These are phyloP conservation scores for Tolypocladium paradoxum DNA, from an alignment of 2,329 filamentous ascomycete species.

Conservation along the genomic window DNA sequence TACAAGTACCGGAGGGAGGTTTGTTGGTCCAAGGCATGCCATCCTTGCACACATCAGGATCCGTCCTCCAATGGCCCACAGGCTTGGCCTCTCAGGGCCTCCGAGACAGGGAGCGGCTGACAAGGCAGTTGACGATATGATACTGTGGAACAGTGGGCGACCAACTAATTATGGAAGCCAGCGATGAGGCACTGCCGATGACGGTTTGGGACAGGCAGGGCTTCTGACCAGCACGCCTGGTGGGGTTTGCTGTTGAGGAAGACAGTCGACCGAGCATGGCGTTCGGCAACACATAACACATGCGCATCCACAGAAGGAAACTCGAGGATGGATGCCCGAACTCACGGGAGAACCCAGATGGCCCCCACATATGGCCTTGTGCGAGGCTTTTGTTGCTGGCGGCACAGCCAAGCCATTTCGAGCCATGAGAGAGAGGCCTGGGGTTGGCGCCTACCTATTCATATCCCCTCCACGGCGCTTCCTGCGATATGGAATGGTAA, in stretches of 20 bases:
- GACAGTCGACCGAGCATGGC: neutral
- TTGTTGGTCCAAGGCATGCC: neutral
- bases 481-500: neutral
- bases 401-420: neutral
- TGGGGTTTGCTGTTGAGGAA: neutral
- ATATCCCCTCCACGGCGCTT: neutral
- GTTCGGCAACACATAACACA: neutral
- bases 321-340: neutral
- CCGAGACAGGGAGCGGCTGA: neutral
- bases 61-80: neutral
- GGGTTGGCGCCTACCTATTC: neutral
- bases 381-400: slow-evolving; percentile 1
- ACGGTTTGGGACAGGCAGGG: neutral
- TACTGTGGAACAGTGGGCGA: neutral
- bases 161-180: neutral
- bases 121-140: neutral
- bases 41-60: neutral
- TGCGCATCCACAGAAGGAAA: neutral
- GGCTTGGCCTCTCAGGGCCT: neutral
- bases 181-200: neutral
- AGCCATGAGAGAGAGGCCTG: neutral
- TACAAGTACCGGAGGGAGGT: neutral
- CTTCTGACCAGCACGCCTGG: neutral
- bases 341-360: neutral
- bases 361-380: neutral